Conservation (phyloP, 164 flowering plant genomes). For the Stephania yunnanensis region DNA sequence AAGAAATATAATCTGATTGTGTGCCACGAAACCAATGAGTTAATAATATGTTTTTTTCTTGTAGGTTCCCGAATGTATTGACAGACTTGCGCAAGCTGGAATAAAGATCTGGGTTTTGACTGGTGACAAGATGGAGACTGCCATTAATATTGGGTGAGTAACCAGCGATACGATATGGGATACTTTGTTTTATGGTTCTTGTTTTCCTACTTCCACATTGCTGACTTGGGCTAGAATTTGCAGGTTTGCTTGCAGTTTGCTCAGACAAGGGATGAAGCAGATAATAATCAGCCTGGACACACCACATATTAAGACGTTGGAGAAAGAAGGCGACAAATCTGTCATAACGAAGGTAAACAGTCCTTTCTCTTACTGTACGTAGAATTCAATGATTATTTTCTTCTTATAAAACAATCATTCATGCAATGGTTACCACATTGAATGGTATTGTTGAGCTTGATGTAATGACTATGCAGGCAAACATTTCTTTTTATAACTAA, state of each 20-base stretch:
- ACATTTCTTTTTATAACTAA: not conserved
- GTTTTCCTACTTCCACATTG: not conserved
- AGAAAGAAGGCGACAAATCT: conserved; percentile 55
- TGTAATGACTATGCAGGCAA: not conserved
- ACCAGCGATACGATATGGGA: not conserved
- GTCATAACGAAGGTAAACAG: conserved; percentile 50
- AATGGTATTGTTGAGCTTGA: not conserved
- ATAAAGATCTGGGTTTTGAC: conserved; percentile 74
- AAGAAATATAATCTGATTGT: not conserved
- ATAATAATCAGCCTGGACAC: conserved; percentile 50
- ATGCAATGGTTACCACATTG: not conserved
- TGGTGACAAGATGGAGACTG: conserved; percentile 82
- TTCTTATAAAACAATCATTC: not conserved
- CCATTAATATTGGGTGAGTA: conserved; percentile 61
- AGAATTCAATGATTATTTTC: not conserved
- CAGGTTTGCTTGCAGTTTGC: conserved; percentile 72
- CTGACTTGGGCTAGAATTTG: conserved; percentile 17
- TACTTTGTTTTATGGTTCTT: not conserved
- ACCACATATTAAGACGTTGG: conserved; percentile 48
- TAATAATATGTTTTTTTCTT: not conserved
- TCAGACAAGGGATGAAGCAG: conserved; percentile 69
- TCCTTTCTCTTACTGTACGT: not conserved
- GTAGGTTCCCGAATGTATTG: conserved; percentile 73
- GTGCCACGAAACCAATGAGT: not conserved
- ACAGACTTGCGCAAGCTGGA: conserved; percentile 68